Conservation (phyloP, 2,329 filamentous ascomycete genomes). For the Zymoseptoria pseudotritici region DNA sequence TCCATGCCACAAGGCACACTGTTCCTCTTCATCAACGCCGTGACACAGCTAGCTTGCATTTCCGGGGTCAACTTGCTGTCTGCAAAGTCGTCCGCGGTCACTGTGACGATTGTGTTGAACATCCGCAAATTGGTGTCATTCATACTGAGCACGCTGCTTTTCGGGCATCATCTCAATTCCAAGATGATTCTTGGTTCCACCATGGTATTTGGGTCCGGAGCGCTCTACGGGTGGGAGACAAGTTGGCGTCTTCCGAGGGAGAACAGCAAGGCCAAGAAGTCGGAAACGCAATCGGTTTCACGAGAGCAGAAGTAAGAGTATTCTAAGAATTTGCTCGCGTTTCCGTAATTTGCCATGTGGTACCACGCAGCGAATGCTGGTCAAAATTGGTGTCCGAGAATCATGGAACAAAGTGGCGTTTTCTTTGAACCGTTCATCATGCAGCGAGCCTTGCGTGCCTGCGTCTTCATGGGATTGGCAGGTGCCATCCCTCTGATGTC, state of each 20-base stretch:
- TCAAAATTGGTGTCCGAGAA: neutral
- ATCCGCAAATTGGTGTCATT: conserved; percentile 90
- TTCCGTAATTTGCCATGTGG: conserved; percentile 2
- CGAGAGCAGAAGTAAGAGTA: conserved; percentile 2
- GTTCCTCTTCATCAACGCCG: conserved; percentile 66
- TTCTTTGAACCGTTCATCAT: conserved; percentile 1
- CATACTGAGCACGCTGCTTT: conserved; percentile 84
- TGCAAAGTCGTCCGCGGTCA: conserved; percentile 79
- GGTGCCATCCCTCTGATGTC: neutral
- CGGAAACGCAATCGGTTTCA: neutral
- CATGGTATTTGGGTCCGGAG: conserved; percentile 86
- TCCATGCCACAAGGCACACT: conserved; percentile 58
- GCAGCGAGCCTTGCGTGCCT: conserved; percentile 1
- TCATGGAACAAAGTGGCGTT: neutral
- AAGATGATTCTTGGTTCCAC: conserved; percentile 74
- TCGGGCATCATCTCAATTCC: conserved; percentile 72
- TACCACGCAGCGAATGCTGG: neutral
- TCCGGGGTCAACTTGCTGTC: conserved; percentile 92
- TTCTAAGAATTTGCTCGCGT: neutral
- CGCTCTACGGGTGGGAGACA: conserved; percentile 74
- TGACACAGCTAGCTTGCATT: conserved; percentile 93
- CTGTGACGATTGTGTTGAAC: conserved; percentile 93
- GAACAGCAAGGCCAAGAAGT: conserved; percentile 4
- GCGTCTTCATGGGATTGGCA: neutral
- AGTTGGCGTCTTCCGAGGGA: conserved; percentile 38